Conservation (phyloP, 2,329 filamentous ascomycete species). For the Fusarium succisae region DNA sequence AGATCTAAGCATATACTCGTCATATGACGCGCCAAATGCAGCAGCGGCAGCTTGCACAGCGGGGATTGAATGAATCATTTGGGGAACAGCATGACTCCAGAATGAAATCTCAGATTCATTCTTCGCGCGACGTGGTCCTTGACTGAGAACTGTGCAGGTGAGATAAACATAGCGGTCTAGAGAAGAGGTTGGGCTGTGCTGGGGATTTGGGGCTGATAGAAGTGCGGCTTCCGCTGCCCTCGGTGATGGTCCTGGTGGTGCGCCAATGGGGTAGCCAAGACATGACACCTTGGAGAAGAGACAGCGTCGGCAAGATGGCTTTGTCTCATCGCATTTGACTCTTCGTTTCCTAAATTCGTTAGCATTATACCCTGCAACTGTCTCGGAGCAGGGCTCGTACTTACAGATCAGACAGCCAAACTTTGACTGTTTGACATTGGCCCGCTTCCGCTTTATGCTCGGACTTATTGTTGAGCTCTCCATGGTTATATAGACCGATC, state of each 20-base stretch:
- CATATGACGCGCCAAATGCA: slow-evolving; percentile 20
- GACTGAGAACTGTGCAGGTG: slow-evolving; percentile 3
- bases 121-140: slow-evolving; percentile 16
- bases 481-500: background rate
- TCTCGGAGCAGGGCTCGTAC: background rate
- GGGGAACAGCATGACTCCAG: slow-evolving; percentile 17
- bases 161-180: slow-evolving; percentile 3
- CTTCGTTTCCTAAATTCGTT: slow-evolving; percentile 7
- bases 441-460: background rate
- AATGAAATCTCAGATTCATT: slow-evolving; percentile 2
- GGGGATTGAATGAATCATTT: slow-evolving; percentile 19
- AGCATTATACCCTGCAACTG: background rate
- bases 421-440: slow-evolving; percentile 30
- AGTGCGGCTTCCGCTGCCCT: background rate
- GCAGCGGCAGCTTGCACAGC: slow-evolving; percentile 10
- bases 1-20: slow-evolving; percentile 11
- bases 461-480: rapidly evolving
- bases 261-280: slow-evolving; percentile 15
- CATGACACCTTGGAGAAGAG: slow-evolving; percentile 8
- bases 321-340: slow-evolving; percentile 30
- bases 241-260: background rate
- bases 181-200: background rate
- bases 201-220: background rate
- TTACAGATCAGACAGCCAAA: slow-evolving; percentile 31
- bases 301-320: slow-evolving; percentile 25